Conservation (phyloP, 2,329 filamentous ascomycete species). For the Pseudocercospora fuligena region DNA sequence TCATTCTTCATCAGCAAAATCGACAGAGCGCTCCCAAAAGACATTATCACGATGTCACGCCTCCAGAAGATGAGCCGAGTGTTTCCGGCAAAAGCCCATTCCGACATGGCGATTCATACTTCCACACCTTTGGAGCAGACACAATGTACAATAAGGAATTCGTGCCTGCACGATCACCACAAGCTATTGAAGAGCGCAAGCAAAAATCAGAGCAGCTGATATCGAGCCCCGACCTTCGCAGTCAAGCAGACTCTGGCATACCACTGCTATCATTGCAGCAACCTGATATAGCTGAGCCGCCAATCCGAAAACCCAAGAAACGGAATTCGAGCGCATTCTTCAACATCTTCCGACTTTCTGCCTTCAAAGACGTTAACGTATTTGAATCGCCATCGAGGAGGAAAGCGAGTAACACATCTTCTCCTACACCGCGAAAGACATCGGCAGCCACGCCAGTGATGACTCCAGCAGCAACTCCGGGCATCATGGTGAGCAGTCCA, state of each 20-base stretch:
- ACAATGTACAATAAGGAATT: slow-evolving; percentile 29
- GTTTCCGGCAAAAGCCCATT: slow-evolving; percentile 13
- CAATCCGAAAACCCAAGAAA: slow-evolving; percentile 1
- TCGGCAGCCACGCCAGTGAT: neutral
- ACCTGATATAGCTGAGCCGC: slow-evolving; percentile 1
- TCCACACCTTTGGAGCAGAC: slow-evolving; percentile 32
- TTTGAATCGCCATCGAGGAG: slow-evolving; percentile 4
- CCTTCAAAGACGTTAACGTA: slow-evolving; percentile 19
- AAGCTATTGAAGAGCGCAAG: slow-evolving; percentile 5
- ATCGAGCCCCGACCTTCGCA: neutral
- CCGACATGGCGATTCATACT: slow-evolving; percentile 32
- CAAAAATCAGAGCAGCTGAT: neutral
- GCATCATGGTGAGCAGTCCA: slow-evolving; percentile 23
- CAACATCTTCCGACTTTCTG: slow-evolving; percentile 26
- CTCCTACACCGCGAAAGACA: neutral
- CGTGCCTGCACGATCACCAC: slow-evolving; percentile 16
- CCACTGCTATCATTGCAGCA: neutral
- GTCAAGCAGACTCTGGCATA: neutral
- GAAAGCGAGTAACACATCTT: neutral
- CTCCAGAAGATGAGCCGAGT: slow-evolving; percentile 29
- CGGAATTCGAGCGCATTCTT: slow-evolving; percentile 30
- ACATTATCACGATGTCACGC: slow-evolving; percentile 32
- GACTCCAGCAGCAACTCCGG: slow-evolving; percentile 18
- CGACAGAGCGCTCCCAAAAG: slow-evolving; percentile 8
- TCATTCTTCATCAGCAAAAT: neutral